A percentile compares a stretch with the other conserved stretches of the same genome.
phyloP scores from a whole-genome alignment of 129 eudicot species.

The Tagetes erecta region DNA sequence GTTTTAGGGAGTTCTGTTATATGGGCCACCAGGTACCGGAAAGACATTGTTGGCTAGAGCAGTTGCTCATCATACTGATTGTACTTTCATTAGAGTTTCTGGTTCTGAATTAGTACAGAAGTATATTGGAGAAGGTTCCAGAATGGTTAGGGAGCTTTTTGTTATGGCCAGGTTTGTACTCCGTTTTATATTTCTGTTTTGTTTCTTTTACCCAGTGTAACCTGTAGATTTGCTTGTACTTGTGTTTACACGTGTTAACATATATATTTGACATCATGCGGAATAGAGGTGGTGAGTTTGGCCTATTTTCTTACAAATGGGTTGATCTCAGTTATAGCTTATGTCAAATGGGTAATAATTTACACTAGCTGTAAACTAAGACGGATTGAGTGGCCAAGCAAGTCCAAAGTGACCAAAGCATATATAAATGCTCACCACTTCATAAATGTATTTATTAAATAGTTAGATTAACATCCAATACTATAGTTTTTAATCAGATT shows the following conservation, averaged over 20 bases:
- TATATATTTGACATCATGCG: too few species aligned
- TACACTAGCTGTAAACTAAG: neutral
- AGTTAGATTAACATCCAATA: too few species aligned
- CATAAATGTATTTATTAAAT: neutral
- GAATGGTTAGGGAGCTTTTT: slow-evolving; percentile 96
- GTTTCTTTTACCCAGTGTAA: neutral
- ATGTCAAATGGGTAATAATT: neutral
- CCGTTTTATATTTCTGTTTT: neutral
- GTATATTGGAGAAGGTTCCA: slow-evolving; percentile 94
- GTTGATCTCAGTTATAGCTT: neutral
- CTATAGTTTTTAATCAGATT: too few species aligned
- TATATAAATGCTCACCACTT: neutral
- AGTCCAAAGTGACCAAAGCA: neutral
- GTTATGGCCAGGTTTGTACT: slow-evolving; percentile 90
- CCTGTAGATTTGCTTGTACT: neutral
- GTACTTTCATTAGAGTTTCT: slow-evolving; percentile 93
- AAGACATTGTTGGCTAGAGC: slow-evolving; percentile 88
- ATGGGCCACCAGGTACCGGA: slow-evolving; percentile 95
- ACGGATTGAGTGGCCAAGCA: neutral
- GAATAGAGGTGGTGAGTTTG: neutral
- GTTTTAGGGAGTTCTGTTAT: slow-evolving; percentile 70
- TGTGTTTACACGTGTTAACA: neutral
- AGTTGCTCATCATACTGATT: slow-evolving; percentile 94
- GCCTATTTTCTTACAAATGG: neutral
- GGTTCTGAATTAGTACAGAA: slow-evolving; percentile 94